phyloP scores from a whole-genome alignment of 768 basidiomycete genomes.

The Lactarius evosmus region DNA sequence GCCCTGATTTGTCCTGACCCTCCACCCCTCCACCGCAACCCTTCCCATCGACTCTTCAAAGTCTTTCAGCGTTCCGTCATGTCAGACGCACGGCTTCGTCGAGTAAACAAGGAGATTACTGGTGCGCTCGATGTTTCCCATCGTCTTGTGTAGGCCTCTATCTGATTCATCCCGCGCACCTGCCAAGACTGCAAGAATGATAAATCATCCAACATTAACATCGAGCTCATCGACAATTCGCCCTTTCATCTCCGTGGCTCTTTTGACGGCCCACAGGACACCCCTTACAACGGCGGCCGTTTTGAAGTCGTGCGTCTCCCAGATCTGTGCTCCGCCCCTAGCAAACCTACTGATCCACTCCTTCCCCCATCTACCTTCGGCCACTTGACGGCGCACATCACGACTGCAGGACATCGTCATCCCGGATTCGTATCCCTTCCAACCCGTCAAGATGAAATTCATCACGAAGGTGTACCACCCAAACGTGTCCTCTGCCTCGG shows the following conservation, averaged over 20 bases:
- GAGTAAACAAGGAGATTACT: conserved; percentile 92
- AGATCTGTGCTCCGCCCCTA: background rate
- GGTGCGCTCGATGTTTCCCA: conserved; percentile 43
- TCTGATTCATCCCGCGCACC: background rate
- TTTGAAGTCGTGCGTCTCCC: conserved; percentile 77
- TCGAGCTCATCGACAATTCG: conserved; percentile 84
- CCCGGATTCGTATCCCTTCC: conserved; percentile 87
- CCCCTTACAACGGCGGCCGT: conserved; percentile 88
- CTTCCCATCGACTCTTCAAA: background rate
- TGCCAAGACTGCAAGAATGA: conserved; percentile 93
- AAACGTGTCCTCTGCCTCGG: conserved; percentile 90
- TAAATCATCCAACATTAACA: conserved; percentile 79
- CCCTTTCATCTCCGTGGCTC: conserved; percentile 91
- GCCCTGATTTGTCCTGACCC: conserved; percentile 1
- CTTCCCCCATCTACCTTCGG: background rate
- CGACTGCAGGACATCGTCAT: conserved; percentile 81
- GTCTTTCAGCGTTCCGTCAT: conserved; percentile 4
- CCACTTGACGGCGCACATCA: background rate
- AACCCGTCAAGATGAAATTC: conserved; percentile 98
- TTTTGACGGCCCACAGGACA: conserved; percentile 88
- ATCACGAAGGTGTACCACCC: conserved; percentile 96
- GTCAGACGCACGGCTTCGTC: conserved; percentile 74
- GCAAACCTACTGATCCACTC: background rate
- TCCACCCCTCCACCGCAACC: conserved; percentile 19
- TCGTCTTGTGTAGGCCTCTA: background rate